Base-by-base conservation (phyloP, 352 stramenopile genomes). In the Phytophthora aleatoria region DNA sequence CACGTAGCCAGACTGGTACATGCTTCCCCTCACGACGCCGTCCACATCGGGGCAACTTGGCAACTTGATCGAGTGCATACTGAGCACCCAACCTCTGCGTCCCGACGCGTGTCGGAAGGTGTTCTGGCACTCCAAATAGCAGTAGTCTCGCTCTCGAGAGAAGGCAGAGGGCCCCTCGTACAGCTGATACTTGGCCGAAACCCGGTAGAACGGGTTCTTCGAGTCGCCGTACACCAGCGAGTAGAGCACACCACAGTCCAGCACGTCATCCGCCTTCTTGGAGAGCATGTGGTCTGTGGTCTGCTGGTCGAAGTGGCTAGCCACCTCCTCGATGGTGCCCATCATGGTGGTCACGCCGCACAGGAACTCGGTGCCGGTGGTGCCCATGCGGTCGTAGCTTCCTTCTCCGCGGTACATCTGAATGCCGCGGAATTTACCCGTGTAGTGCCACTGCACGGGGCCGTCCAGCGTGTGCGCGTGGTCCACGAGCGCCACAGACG, bases 1-100 rank as follows among this genome's bases (percentile, higher is more conserved):
- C 28, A 92, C 84, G 35, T 88, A 91, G 9, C 84, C 85, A 11
- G 81, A 91, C 59, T 92, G 82, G 60, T 94, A 94, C 71, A 94
- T 87, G 42, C 85, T 94, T 50, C 82, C 82, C 47, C 85, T 70
- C 47, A 94, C 84, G 1, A 88, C 82, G 0, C 85, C 85, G 0
- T 87, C 77, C 43, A 91, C 58, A 38, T 91, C 82, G 0, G 85
- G 85, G 59, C 82, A 94, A 44, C 72, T 77, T 1, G 85, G 85
- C 43, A 94, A 65, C 55, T 92, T 89, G 54, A 94, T 91, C 28
- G 85, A 94, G 71, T 94, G 85, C 82, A 92, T 92, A 45, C 80
- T 91, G 5, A 90, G 73, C 33, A 91, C 85, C 80, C 82, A 92
- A 3, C 85, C 85, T 35, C 83, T 73, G 3, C 85, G 75, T 33